Base-by-base conservation (phyloP, 768 basidiomycete genomes). In the Termitomyces heimii region DNA sequence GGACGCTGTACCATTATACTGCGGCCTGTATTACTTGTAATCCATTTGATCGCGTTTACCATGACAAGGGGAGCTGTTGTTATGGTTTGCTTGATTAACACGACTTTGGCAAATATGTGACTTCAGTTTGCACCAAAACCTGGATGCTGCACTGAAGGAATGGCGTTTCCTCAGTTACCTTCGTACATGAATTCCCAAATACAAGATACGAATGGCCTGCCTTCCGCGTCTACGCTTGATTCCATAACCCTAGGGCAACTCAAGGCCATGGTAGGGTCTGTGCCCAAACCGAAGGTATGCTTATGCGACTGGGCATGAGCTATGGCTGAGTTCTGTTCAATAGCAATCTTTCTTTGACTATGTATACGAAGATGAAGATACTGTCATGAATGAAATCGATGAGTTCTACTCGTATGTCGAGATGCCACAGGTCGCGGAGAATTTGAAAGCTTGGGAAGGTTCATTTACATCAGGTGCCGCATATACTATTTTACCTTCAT, bases 341-440 rank as follows among this genome's bases (percentile, higher is more conserved):
- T 73, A 93, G 91, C 89, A 90, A 84, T 85, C 84, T 9, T 83
- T 82, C 64, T 97, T 90, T 71, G 92, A 94, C 76, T 97, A 89
- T 73, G 84, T 89, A 59, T 98, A 98, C 69, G 92, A 96, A 63
- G 95, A 98, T 70, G 94, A 96, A 67, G 93, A 97, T 71, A 94
- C 92, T 5, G 85, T 98, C 20, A 87, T 96, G 81, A 89, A 90
- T 65, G 97, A 99, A 70, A 86, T 99, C 39, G 92, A 98, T 57
- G 97, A 99, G 72, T 98, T 98, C 74, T 98, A 96, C 71, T 92
- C 93, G 22, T 99, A 97, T 72, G 86, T 93, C 59, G 96, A 98
- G 76, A 92, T 94, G 83, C 83, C 89, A 0, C 91, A 94, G 68
- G 87, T 94, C 22, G 84, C 83, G 2, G 90, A 92, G 76, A 92